A percentile compares a stretch with the other conserved stretches of the same genome.
Evolutionary conservation across 129 eudicot genomes (phyloP).

Genomic region (Heracleum sosnowskyi): DNA sequence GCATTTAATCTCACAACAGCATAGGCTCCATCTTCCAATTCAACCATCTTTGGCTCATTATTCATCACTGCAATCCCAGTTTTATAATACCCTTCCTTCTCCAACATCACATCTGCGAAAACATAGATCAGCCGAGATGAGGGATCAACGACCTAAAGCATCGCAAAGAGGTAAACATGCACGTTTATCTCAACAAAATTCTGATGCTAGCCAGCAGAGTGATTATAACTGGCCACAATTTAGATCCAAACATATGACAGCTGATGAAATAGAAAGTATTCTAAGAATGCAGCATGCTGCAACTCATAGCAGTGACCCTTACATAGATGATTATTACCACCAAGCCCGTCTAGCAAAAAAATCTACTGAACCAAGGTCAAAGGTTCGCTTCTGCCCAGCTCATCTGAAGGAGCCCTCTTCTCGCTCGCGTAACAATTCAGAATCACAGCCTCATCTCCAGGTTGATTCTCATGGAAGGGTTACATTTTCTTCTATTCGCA

Average conservation of each 20-base stretch:
- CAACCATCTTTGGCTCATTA: constrained; percentile 55
- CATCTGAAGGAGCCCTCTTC: constrained; percentile 55
- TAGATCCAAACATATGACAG: constrained; percentile 84
- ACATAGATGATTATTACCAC: constrained; percentile 86
- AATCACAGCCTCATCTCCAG: constrained; percentile 64
- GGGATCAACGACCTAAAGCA: constrained; percentile 51
- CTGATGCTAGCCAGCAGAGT: constrained; percentile 61
- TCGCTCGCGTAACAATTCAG: constrained; percentile 52
- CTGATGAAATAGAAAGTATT: constrained; percentile 84
- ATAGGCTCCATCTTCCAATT: constrained; percentile 37
- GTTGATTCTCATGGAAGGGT: constrained; percentile 77
- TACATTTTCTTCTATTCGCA: constrained; percentile 67
- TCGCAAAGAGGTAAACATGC: constrained; percentile 41
- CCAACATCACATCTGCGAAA: constrained; percentile 47
- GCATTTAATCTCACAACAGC: constrained; percentile 43
- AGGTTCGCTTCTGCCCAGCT: constrained; percentile 61
- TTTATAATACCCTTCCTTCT: constrained; percentile 46
- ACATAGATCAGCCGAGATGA: constrained; percentile 46
- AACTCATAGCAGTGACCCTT: constrained; percentile 83
- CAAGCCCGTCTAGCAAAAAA: constrained; percentile 79
- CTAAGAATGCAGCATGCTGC: constrained; percentile 86
- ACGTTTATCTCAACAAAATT: constrained; percentile 56
- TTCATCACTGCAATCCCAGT: constrained; percentile 55
- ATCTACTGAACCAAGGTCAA: constrained; percentile 47
- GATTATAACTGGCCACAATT: constrained; percentile 45